Base-by-base conservation (phyloP, 2,329 filamentous ascomycete species). In the Cladosporium velox region DNA sequence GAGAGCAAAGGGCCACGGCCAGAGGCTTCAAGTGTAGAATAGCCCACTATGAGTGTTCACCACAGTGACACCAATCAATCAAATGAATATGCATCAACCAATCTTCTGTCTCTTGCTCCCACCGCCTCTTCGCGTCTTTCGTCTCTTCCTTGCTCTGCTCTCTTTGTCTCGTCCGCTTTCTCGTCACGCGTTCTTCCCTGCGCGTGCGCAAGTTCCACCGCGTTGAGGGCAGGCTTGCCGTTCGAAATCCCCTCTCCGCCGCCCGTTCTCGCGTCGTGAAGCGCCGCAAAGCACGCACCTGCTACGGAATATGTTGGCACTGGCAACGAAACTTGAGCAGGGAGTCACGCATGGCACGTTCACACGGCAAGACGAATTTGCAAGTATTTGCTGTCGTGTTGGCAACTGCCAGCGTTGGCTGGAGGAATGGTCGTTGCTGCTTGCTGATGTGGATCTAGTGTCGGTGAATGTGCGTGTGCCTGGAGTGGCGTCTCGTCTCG, bases 1-100 rank as follows among this genome's bases (percentile, higher is more conserved):
- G 44, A 52, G 71, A 70, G 69, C 69, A 67, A 67, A 66, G 35
- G 73, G 71, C 62, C 35, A 65, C 54, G 55, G 52, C 62, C 54
- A 52, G 34, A 55, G 51, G 61, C 54, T 65, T 65, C 49, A 34
- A 63, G 60, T 65, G 62, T 65, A 65, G 62, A 58, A 65, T 65
- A 68, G 72, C 74, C 72, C 47, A 63, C 30, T n/a, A 41, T 54
- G 47, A 54, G 60, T 63, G 60, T 63, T 63, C 49, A 54, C 60
- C 32, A 54, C 44, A 51, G 60, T 55, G 49, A 54, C 49, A 54
- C 60, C 30, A 62, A 47, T 35, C 59, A 55, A 63, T 55, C 49
- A 63, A 63, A 63, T 63, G 60, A 63, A 63, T 63, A 63, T 55
- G 62, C 62, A 65, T 65, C 55, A 58, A 58, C n/a, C 60, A 54